phyloP scores from a whole-genome alignment of 2,329 filamentous ascomycete genomes.

The Cylindrodendrum hubeiense region DNA sequence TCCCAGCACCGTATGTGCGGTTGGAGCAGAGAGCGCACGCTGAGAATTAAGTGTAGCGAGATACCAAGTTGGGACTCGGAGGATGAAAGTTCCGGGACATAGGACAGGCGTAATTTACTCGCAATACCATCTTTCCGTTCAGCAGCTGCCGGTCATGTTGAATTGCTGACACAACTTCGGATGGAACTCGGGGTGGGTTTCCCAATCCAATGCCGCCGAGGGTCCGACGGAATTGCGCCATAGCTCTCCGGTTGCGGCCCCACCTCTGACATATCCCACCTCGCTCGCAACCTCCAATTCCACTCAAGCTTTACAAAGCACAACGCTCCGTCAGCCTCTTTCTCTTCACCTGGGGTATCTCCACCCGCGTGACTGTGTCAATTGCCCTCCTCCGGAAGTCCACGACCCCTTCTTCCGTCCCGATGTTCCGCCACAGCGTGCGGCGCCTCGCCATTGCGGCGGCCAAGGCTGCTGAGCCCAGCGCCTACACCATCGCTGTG shows the following conservation, averaged over 20 bases:
- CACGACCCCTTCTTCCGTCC: conserved; percentile 2
- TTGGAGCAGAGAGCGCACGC: conserved; percentile 50
- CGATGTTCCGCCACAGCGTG: conserved; percentile 78
- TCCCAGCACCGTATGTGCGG: conserved; percentile 82
- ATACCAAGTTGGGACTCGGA: conserved; percentile 14
- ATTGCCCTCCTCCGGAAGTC: conserved; percentile 28
- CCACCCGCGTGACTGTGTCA: conserved; percentile 17
- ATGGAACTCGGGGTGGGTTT: conserved; percentile 42
- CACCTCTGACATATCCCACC: conserved; percentile 28
- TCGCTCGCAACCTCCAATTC: conserved; percentile 20
- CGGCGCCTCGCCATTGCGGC: conserved; percentile 74
- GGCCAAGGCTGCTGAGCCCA: conserved; percentile 59
- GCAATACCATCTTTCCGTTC: not conserved
- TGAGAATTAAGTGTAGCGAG: conserved; percentile 6
- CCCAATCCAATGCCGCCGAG: conserved; percentile 31
- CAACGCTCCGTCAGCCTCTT: conserved; percentile 14
- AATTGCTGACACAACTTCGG: not conserved
- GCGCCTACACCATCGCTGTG: conserved; percentile 76
- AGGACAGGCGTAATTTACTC: conserved; percentile 17
- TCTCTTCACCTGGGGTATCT: conserved; percentile 16
- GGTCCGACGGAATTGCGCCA: conserved; percentile 44
- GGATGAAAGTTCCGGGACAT: not conserved
- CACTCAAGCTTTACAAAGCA: conserved; percentile 29
- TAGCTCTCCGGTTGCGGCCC: conserved; percentile 46
- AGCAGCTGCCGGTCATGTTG: not conserved